Conservation (phyloP, 139 green algal species). For the Chlamydomonas applanata region DNA sequence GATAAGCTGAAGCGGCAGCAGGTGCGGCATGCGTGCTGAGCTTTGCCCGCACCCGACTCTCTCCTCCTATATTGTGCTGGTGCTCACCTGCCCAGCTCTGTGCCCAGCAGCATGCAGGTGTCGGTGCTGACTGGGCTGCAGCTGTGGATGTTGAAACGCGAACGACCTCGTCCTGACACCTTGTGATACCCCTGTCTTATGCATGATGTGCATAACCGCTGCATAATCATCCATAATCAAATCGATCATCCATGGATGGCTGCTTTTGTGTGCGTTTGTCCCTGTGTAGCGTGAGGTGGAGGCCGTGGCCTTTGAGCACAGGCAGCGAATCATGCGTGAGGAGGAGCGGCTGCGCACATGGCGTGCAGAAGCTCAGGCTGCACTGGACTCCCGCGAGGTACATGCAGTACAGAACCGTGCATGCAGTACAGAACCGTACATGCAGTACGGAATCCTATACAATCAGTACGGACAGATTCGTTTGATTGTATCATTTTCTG, state of each 20-base stretch:
- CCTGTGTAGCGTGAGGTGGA: constrained; percentile 50
- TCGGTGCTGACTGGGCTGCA: no score
- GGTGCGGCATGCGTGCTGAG: constrained; percentile 13
- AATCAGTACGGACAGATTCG: no score
- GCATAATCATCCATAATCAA: neutral
- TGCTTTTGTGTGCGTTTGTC: neutral
- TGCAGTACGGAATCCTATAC: neutral
- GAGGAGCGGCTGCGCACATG: constrained; percentile 40
- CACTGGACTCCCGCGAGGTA: constrained; percentile 31
- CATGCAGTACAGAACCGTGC: neutral
- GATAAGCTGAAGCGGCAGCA: constrained; percentile 47
- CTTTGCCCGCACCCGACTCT: neutral
- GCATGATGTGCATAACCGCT: neutral
- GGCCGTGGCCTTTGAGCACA: constrained; percentile 40
- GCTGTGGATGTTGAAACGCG: no score
- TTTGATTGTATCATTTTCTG: no score
- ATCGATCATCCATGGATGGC: no score
- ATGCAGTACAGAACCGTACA: neutral
- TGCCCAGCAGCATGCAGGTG: no score
- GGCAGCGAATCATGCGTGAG: constrained; percentile 48
- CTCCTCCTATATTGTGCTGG: neutral
- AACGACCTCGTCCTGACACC: no score
- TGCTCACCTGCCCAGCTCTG: no score
- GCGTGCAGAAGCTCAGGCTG: constrained; percentile 23
- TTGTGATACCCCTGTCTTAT: no score